These are phyloP conservation scores for Quercus mongolica DNA, from an alignment of 306 rosid genomes.

Conservation along the genomic window DNA sequence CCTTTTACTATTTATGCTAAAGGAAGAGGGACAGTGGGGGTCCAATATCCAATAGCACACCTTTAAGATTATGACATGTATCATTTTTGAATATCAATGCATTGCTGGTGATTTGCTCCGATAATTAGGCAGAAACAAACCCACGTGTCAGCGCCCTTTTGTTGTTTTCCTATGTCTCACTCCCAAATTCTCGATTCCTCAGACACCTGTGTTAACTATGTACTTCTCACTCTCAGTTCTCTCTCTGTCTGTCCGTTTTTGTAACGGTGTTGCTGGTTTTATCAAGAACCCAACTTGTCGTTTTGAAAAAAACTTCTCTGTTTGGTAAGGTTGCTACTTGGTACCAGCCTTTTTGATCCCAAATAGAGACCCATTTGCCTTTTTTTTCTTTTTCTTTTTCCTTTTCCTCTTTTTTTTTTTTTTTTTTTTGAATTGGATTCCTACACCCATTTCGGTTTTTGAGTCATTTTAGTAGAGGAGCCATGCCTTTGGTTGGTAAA, in stretches of 20 bases:
- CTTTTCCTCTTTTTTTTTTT: rapidly evolving
- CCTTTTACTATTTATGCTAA: too few species aligned
- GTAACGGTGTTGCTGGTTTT: conserved; percentile 5
- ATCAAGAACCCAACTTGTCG: conserved; percentile 12
- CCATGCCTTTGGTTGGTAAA: not conserved
- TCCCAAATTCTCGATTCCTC: conserved; percentile 25
- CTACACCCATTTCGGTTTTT: conserved; percentile 4
- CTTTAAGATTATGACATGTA: too few species aligned
- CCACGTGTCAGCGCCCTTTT: conserved; percentile 24
- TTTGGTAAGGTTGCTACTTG: not conserved
- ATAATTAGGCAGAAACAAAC: not conserved
- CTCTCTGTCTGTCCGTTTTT: not conserved
- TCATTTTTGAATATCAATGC: too few species aligned
- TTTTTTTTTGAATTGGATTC: too few species aligned
- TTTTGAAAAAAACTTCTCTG: conserved; percentile 19
- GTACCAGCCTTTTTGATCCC: conserved; percentile 2
- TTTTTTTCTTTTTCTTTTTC: rapidly evolving
- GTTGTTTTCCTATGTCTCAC: conserved; percentile 19
- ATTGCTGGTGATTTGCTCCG: not conserved
- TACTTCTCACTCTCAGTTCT: not conserved
- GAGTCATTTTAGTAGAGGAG: not conserved
- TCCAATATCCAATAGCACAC: too few species aligned
- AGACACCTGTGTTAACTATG: conserved; percentile 22
- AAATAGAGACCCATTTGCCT: not conserved
- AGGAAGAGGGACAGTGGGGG: rapidly evolving